Conservation (phyloP, 2,329 filamentous ascomycete genomes). For the Colletotrichum magnum region DNA sequence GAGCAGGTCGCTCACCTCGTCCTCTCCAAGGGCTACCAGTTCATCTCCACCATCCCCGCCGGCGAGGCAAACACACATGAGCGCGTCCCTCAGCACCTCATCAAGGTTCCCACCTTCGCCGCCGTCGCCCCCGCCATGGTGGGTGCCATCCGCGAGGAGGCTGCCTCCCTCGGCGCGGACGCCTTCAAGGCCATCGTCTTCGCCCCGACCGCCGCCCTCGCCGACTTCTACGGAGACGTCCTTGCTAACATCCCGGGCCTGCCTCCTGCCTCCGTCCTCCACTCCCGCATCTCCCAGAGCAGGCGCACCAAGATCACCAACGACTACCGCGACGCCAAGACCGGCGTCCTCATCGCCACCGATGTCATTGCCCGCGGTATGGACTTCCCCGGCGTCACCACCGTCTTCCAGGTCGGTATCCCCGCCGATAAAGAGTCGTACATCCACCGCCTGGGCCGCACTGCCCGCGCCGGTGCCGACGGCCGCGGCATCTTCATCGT, state of each 20-base stretch:
- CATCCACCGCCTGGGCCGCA: constrained; percentile 77
- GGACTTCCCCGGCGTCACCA: constrained; percentile 79
- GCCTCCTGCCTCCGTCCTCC: constrained; percentile 61
- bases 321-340: constrained; percentile 67
- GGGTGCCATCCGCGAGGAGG: constrained; percentile 67
- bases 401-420: constrained; percentile 75
- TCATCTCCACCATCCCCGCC: constrained; percentile 83
- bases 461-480: constrained; percentile 74
- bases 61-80: constrained; percentile 84
- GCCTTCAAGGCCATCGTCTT: constrained; percentile 90
- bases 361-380: constrained; percentile 81
- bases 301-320: constrained; percentile 73
- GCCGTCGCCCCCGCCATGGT: constrained; percentile 74
- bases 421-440: constrained; percentile 74
- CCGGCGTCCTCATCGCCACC: constrained; percentile 74
- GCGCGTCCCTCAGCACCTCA: constrained; percentile 79
- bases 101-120: constrained; percentile 78
- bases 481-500: constrained; percentile 75
- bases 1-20: constrained; percentile 79
- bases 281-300: constrained; percentile 65
- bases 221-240: constrained; percentile 65
- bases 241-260: constrained; percentile 57
- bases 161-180: constrained; percentile 49
- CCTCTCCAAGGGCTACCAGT: constrained; percentile 80
- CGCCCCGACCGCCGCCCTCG: constrained; percentile 72